Conservation (phyloP, 768 basidiomycete genomes). For the Lentinula sp. region DNA sequence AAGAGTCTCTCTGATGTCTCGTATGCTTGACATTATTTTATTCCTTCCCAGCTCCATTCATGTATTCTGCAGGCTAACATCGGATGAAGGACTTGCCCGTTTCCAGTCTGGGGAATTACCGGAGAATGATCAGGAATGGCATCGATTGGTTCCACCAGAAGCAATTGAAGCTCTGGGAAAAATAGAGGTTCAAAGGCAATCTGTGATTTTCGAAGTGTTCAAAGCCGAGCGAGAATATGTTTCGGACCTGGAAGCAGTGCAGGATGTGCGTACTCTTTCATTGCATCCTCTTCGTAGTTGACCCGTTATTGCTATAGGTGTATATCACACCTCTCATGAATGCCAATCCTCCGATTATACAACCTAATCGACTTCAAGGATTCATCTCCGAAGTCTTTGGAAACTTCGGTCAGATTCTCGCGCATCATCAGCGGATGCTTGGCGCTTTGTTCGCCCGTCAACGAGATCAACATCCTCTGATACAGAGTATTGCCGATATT, state of each 20-base stretch:
- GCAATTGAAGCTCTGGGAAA: constrained; percentile 67
- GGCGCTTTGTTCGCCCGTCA: constrained; percentile 74
- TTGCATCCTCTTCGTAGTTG: neutral
- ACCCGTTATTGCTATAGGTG: constrained; percentile 36
- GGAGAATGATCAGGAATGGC: constrained; percentile 80
- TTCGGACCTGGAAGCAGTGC: constrained; percentile 63
- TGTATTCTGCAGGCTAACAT: constrained; percentile 42
- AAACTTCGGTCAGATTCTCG: constrained; percentile 66
- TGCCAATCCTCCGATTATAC: constrained; percentile 62
- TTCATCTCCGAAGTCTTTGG: constrained; percentile 84
- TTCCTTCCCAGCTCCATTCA: constrained; percentile 5
- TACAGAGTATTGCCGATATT: constrained; percentile 81
- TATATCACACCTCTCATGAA: constrained; percentile 63
- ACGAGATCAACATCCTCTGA: constrained; percentile 76
- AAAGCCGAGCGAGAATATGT: constrained; percentile 89
- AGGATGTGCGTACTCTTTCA: constrained; percentile 42
- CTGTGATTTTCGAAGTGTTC: constrained; percentile 83
- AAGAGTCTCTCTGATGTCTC: constrained; percentile 29
- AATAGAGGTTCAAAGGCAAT: constrained; percentile 80
- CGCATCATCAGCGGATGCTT: constrained; percentile 65
- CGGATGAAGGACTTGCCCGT: constrained; percentile 54
- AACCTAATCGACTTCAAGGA: constrained; percentile 40
- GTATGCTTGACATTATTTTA: constrained; percentile 23
- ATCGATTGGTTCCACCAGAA: constrained; percentile 67
- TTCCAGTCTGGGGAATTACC: constrained; percentile 65